phyloP scores from a whole-genome alignment of 176 grass and related monocot genomes.

The Lolium perenne region DNA sequence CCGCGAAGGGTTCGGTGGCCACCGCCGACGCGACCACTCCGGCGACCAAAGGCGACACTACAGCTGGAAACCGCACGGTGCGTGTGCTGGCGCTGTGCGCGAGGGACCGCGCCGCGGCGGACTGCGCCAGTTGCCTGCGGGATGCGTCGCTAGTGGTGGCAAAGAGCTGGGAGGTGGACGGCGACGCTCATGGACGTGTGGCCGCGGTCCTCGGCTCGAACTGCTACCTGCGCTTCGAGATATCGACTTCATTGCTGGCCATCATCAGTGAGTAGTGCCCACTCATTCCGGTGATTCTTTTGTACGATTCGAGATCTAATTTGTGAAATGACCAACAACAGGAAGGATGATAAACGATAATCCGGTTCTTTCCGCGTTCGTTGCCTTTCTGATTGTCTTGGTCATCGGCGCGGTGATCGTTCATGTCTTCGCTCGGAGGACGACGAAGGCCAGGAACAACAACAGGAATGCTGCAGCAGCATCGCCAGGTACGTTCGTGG shows the following conservation, averaged over 20 bases:
- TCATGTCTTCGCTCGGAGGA: not conserved
- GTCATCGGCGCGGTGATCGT: not conserved
- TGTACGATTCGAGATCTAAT: not conserved
- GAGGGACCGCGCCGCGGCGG: not conserved
- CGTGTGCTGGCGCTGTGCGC: not conserved
- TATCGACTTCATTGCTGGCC: not conserved
- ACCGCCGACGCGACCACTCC: not conserved
- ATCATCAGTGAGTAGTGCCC: conserved; percentile 49
- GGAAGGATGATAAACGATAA: not conserved
- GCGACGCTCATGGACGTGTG: not conserved
- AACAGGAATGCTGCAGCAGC: not conserved
- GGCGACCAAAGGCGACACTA: not conserved
- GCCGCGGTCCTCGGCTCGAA: not conserved
- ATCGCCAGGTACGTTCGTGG: not conserved
- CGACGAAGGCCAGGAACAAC: not conserved
- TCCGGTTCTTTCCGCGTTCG: not conserved
- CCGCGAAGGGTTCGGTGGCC: not conserved
- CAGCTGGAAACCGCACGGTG: not conserved
- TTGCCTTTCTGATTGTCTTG: not conserved
- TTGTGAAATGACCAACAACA: not conserved
- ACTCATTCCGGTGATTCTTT: not conserved
- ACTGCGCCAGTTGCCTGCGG: not conserved
- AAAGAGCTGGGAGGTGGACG: not conserved
- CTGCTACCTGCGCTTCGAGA: not conserved
- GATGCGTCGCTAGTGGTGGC: not conserved